phyloP scores from a whole-genome alignment of 2,329 filamentous ascomycete genomes.

The Raffaelea arxii region DNA sequence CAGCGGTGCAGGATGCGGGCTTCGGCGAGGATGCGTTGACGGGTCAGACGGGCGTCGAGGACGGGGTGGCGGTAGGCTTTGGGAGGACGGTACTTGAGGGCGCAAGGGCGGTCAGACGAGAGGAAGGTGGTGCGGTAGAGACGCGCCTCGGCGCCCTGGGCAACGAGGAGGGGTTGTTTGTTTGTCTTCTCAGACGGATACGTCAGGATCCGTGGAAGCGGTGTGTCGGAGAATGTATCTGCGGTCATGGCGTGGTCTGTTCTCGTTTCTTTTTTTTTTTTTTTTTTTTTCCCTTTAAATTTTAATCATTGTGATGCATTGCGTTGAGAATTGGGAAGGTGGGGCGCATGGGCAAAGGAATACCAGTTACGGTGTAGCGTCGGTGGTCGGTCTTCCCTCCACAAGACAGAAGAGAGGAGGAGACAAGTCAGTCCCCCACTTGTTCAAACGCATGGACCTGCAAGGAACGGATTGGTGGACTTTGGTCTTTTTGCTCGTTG shows the following conservation, averaged over 20 bases:
- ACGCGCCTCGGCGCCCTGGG: constrained; percentile 92
- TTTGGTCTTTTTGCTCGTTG: too few relatives aligned
- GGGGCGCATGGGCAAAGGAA: too few relatives aligned
- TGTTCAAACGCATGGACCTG: too few relatives aligned
- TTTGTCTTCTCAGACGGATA: constrained; percentile 43
- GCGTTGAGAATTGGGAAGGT: too few relatives aligned
- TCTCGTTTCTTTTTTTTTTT: neutral
- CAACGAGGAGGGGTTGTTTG: constrained; percentile 67
- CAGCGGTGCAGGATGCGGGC: constrained; percentile 76
- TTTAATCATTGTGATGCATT: neutral
- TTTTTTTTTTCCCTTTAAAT: too few relatives aligned
- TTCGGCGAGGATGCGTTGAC: constrained; percentile 79
- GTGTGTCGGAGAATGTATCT: constrained; percentile 5
- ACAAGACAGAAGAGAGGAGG: too few relatives aligned
- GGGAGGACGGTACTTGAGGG: constrained; percentile 81
- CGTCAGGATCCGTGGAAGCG: constrained; percentile 47
- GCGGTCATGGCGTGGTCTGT: neutral
- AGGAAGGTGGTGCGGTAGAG: constrained; percentile 84
- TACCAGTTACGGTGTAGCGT: too few relatives aligned
- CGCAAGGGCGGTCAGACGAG: constrained; percentile 53
- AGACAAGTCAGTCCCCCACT: too few relatives aligned
- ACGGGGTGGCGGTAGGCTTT: constrained; percentile 88
- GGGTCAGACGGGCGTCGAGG: constrained; percentile 80
- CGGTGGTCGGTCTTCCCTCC: too few relatives aligned
- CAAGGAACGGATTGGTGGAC: too few relatives aligned